A percentile compares a stretch with the other conserved stretches of the same genome.
Conservation (phyloP, 2,329 filamentous ascomycete species). For the Alternaria viburni region DNA sequence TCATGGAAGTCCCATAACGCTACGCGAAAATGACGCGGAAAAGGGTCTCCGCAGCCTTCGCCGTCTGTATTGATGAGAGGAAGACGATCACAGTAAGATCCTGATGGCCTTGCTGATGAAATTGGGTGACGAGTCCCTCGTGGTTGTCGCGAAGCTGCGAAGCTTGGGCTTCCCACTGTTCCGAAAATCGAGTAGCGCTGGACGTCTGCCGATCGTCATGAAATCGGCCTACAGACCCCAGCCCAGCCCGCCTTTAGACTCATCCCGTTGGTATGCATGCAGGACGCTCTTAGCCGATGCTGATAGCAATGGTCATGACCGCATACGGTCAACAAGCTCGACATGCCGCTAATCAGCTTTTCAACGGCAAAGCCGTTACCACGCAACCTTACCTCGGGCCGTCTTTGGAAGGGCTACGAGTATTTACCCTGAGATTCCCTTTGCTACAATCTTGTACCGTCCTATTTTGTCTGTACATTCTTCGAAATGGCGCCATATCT, state of each 20-base stretch:
- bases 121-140: not conserved
- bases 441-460: constrained; percentile 2
- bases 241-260: constrained; percentile 3
- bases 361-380: constrained; percentile 16
- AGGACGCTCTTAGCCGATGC: constrained; percentile 17
- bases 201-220: constrained; percentile 14
- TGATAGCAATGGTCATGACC: constrained; percentile 22
- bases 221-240: constrained; percentile 2
- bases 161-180: constrained; percentile 5
- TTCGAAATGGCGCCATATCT: constrained; percentile 38
- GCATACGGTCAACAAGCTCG: constrained; percentile 8
- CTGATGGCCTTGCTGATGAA: not conserved
- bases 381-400: constrained; percentile 6
- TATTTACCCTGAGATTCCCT: constrained; percentile 2
- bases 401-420: constrained; percentile 2
- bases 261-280: constrained; percentile 20
- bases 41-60: constrained; percentile 9
- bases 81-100: constrained; percentile 6
- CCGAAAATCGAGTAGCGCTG: constrained; percentile 8
- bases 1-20: constrained; percentile 14
- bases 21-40: not conserved
- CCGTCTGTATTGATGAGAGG: constrained; percentile 1
- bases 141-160: not conserved
- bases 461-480: not conserved
- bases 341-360: constrained; percentile 26